These are phyloP conservation scores for Jaapia argillacea DNA, from an alignment of 768 basidiomycete species.

Conservation along the genomic window DNA sequence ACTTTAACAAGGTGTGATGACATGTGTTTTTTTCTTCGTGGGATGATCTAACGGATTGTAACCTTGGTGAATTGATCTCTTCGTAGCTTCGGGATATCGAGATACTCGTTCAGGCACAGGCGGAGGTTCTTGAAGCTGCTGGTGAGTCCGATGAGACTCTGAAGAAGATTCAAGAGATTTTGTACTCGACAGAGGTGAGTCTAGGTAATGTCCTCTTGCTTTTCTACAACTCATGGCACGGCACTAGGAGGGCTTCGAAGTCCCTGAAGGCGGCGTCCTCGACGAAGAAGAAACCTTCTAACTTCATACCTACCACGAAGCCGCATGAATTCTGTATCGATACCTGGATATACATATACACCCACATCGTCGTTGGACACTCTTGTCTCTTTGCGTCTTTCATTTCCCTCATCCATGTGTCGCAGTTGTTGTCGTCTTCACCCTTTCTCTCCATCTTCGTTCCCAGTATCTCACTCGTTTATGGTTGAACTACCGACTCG, in stretches of 20 bases:
- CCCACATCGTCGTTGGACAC: no score
- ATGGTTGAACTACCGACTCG: no score
- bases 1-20: constrained; percentile 86
- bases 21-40: constrained; percentile 8
- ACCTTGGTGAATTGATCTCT: not conserved
- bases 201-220: constrained; percentile 1
- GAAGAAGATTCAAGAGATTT: constrained; percentile 78
- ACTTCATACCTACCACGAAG: not conserved
- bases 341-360: no score
- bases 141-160: constrained; percentile 53
- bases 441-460: no score
- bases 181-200: constrained; percentile 90
- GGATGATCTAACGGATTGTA: constrained; percentile 3
- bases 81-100: constrained; percentile 92
- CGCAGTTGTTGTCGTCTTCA: no score
- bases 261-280: constrained; percentile 53
- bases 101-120: constrained; percentile 77
- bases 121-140: constrained; percentile 49
- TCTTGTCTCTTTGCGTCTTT: no score
- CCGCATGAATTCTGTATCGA: no score
- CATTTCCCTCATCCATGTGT: no score
- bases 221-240: constrained; percentile 6
- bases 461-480: no score
- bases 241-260: constrained; percentile 83
- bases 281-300: constrained; percentile 83